Base-by-base conservation (phyloP, 2,329 filamentous ascomycete species). In the Pochonia chlamydosporia region DNA sequence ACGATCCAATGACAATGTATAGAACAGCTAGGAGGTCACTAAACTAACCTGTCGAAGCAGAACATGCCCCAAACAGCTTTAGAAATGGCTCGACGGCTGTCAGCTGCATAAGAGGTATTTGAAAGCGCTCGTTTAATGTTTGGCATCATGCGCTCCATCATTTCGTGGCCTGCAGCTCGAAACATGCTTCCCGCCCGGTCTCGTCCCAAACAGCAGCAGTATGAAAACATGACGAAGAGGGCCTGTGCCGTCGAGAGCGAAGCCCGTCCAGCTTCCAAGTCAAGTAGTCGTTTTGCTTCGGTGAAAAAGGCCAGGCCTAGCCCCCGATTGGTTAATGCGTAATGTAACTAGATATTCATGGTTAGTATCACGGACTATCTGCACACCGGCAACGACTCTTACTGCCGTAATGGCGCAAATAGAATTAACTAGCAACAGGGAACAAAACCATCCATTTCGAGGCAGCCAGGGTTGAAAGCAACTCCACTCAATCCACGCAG, bases 211-310 rank as follows among this genome's bases (percentile, higher is more conserved):
- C 26, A 14, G 24, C 23, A 40, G 9, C 24, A 40, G n/a, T 40
- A 40, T 25, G 36, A 31, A 28, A 30, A 46, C 44, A 46, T 46
- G 44, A 46, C 9, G 35, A 46, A 23, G 26, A 46, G 44, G 16
- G 35, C 44, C 18, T 46, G 44, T 13, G 25, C 44, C 3, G 44
- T 23, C 8, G 44, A 37, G 11, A 46, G 39, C 24, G 44, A 40
- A 7, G 44, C n/a, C 35, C 26, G n/a, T 14, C 44, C 36, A 18
- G 3, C n/a, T 23, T 46, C 36, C 4, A 26, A 8, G 2, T 46
- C 36, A 21, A 46, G 44, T 6, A 31, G 44, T 16, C 36, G 10
- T 18, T 40, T 46, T 7, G 44, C 24, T 28, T 46, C 44, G 9
- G 14, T 18, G 26, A 46, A 31, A 28, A 46, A 46, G 6, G 25